Base-by-base conservation (phyloP, 345 rosid genomes). In the Melaleuca alternifolia region DNA sequence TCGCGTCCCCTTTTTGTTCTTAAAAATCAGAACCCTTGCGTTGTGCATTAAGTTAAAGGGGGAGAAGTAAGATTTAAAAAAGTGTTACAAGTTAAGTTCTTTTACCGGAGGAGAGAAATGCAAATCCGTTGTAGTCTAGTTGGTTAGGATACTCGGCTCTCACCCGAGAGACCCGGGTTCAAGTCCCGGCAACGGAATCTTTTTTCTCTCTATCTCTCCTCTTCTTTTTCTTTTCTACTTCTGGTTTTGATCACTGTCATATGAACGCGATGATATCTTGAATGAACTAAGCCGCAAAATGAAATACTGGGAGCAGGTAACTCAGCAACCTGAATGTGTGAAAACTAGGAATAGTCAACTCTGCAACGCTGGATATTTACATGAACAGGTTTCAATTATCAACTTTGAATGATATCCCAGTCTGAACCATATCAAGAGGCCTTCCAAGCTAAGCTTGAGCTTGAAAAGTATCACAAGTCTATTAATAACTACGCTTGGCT, bases 141-240 rank as follows among this genome's bases (percentile, higher is more conserved):
- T 84, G 92, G 91, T 90, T 77, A 90, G 90, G 93, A 91, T 89
- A 90, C 88, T 90, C 89, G 91, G 89, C 92, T 92, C 90, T 92
- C 93, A 92, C 92, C 91, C 90, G 90, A 91, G 84, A 88, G 91
- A 89, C 91, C 91, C 88, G 89, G 91, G 89, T 90, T 90, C 88
- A 77, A 90, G 89, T 91, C 90, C 90, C 91, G 91, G 90, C 90
- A 91, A 91, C 86, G 88, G 89, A 89, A 87, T 12, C 0, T 3
- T 14, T 0, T 1, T 16, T 8, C n/a, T 14, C 13, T 0, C 5
- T 15, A 4, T 14, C 0, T 15, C 44, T 62, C 2, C 44, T 7
- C 44, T 30, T 62, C 44, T 41, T 41, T 41, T 41, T 41, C 41
- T 41, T 41, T 41, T 15, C 21, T 15, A 62, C 3, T 15, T 65